Base-by-base conservation (phyloP, 2,329 filamentous ascomycete genomes). In the Sphaerostilbella broomeana region DNA sequence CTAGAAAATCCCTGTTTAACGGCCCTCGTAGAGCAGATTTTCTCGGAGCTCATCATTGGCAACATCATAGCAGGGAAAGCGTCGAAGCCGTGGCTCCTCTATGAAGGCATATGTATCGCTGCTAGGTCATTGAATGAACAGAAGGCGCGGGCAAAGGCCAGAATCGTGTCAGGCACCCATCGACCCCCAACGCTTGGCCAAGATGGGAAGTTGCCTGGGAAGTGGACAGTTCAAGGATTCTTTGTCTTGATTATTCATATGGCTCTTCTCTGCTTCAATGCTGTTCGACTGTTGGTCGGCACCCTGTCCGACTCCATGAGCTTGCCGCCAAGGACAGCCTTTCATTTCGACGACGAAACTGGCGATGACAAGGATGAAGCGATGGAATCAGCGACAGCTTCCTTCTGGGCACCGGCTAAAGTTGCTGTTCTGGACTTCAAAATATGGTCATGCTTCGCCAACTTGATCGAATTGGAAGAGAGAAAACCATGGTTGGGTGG, bases 401-500 rank as follows among this genome's bases (percentile, higher is more conserved):
- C 24, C 16, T 21, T 27, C 11, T 4, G 33, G 21, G n/a, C 15
- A 19, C 16, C 29, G 26, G 44, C 35, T 46, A 75, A 71, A 58
- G 73, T 72, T 43, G 83, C 87, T 38, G 73, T 95, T 51, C 65
- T 92, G 45, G 73, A 75, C 49, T 95, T 92, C 72, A 78, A 76
- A 53, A 59, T 86, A 37, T 95, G 85, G 80, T 70, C 79, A 52
- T 86, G 84, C 62, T 60, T 82, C 41, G 80, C 79, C 46, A 80
- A 78, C 59, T 63, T 94, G 47, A 64, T 88, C 51, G 80, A 88
- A 68, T 64, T 95, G 56, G 72, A 82, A 50, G 62, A 69, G 49
- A 84, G 87, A 62, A 94, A 95, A 87, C 90, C 90, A 47, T 97
- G 90, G 90, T 73, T 95, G 41, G 73, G 72, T 56, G 86, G 86